Percentiles rank a stretch among this genome's conserved stretches.
These are phyloP conservation scores for Capsicum chinense DNA, from an alignment of 257 asterid genomes.

Conservation along the genomic window DNA sequence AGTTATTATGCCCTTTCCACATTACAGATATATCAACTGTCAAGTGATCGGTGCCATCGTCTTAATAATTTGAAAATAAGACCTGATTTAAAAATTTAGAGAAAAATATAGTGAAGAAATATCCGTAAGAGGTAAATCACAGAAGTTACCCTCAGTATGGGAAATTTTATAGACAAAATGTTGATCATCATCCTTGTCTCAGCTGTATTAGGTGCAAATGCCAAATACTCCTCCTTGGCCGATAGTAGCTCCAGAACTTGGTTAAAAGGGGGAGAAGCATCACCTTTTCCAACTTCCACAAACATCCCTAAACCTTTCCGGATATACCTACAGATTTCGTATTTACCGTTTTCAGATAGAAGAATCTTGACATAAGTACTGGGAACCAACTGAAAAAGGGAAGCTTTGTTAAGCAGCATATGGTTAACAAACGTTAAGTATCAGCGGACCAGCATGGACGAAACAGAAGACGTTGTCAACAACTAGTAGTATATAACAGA, in stretches of 20 bases:
- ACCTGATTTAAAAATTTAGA: conserved; percentile 1
- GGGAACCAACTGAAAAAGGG: conserved; percentile 15
- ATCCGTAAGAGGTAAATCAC: conserved; percentile 8
- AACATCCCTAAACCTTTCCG: conserved; percentile 73
- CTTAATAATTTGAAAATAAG: background rate
- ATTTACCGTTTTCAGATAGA: conserved; percentile 2
- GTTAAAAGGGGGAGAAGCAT: conserved; percentile 68
- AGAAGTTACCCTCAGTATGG: conserved; percentile 71
- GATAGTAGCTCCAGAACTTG: conserved; percentile 59
- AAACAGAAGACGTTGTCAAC: background rate
- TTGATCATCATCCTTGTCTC: conserved; percentile 88
- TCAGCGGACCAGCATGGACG: background rate
- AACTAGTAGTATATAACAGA: conserved; percentile 7
- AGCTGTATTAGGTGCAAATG: conserved; percentile 84
- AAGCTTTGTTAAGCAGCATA: conserved; percentile 12
- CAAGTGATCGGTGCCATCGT: background rate
- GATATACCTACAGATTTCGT: conserved; percentile 65
- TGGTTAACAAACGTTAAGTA: background rate
- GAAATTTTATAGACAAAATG: conserved; percentile 76
- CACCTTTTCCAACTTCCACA: conserved; percentile 83
- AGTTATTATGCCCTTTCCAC: conserved; percentile 8
- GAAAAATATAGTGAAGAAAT: background rate
- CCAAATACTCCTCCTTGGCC: conserved; percentile 73
- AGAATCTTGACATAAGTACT: background rate
- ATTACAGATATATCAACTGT: background rate